phyloP scores from a whole-genome alignment of 2,329 filamentous ascomycete species.

The Talaromyces sp. region DNA sequence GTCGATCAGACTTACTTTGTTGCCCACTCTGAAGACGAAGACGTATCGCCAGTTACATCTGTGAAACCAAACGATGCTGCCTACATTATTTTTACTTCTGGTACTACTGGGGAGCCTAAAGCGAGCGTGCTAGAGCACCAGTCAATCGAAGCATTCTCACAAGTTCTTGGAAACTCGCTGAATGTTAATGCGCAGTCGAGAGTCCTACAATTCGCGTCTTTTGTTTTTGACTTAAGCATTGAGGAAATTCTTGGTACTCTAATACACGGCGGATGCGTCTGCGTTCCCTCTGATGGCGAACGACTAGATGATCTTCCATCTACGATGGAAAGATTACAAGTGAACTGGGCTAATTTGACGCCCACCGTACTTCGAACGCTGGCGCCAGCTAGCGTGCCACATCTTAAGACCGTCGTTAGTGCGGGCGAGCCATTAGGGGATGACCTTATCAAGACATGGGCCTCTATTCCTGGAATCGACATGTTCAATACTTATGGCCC shows the following conservation, averaged over 20 bases:
- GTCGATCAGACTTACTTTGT: background rate
- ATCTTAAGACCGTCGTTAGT: background rate
- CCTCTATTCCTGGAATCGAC: background rate
- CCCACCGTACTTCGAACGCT: background rate
- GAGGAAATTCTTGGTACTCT: constrained; percentile 53
- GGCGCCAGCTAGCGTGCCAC: background rate
- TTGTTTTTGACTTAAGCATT: constrained; percentile 40
- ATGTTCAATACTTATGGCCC: constrained; percentile 1
- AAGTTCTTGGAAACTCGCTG: background rate
- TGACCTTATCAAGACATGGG: background rate
- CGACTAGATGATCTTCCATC: constrained; percentile 1
- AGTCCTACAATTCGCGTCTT: constrained; percentile 35
- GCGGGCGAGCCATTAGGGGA: background rate
- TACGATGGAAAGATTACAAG: background rate
- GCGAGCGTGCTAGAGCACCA: constrained; percentile 60
- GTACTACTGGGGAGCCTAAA: constrained; percentile 49
- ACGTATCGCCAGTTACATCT: background rate
- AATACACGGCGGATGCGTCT: constrained; percentile 55
- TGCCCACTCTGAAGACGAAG: background rate
- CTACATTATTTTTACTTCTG: constrained; percentile 59
- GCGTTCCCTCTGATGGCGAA: constrained; percentile 42
- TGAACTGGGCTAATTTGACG: background rate
- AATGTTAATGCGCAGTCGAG: constrained; percentile 41
- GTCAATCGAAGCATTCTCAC: constrained; percentile 35
- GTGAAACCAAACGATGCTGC: constrained; percentile 29